A percentile compares a stretch with the other conserved stretches of the same genome.
Conservation (phyloP, 352 stramenopile species). For the Globisporangium carolinianum region DNA sequence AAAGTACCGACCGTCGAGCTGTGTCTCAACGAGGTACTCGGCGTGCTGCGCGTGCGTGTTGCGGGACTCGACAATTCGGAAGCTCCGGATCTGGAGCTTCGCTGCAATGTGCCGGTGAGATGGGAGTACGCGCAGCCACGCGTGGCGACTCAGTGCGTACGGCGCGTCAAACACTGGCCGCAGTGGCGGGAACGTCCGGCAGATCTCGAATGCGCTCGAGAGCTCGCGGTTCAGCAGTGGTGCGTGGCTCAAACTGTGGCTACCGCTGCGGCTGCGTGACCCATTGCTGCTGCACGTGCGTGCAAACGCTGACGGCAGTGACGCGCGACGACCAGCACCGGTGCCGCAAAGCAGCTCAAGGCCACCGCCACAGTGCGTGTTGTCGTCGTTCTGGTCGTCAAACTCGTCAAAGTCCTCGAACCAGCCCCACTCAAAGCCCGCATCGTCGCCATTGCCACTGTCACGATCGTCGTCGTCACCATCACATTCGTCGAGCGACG, state of each 20-base stretch:
- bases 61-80: conserved; percentile 65
- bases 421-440: conserved; percentile 65
- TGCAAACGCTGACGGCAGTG: conserved; percentile 10
- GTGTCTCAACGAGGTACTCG: conserved; percentile 77
- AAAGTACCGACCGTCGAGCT: conserved; percentile 68
- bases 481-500: conserved; percentile 36
- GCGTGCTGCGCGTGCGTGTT: conserved; percentile 47
- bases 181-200: conserved; percentile 58
- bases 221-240: conserved; percentile 53
- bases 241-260: conserved; percentile 12
- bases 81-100: conserved; percentile 78
- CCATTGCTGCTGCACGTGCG: conserved; percentile 5
- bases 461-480: conserved; percentile 30
- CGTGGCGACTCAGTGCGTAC: conserved; percentile 54
- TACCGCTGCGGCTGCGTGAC: conserved; percentile 4
- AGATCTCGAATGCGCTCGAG: conserved; percentile 64
- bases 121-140: conserved; percentile 55
- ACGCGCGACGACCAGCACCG: conserved; percentile 15
- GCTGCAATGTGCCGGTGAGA: conserved; percentile 71
- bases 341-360: conserved; percentile 9
- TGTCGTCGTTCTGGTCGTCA: conserved; percentile 37
- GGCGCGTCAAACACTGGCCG: conserved; percentile 45
- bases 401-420: conserved; percentile 79
- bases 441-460: conserved; percentile 23
- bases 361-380: conserved; percentile 8